Evolutionary conservation across 1,284 basidiomycete genomes (phyloP).

Genomic region (Earliella scabrosa): DNA sequence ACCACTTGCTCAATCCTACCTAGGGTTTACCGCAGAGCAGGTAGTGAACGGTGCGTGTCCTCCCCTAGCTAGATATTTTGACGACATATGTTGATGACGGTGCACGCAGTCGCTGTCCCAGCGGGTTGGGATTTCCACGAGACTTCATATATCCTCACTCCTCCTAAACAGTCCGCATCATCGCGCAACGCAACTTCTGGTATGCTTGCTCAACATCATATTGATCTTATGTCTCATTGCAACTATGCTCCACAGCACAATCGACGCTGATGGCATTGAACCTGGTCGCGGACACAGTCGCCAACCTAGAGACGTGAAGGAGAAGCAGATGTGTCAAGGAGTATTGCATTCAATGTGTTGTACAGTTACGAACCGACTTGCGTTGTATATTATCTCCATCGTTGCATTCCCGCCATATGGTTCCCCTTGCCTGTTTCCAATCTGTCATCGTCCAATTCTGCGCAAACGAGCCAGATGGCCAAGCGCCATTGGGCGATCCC

Average conservation of each 20-base stretch:
- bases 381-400: too few relatives aligned
- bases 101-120: conserved; percentile 43
- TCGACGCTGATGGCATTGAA: conserved; percentile 58
- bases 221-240: neutral
- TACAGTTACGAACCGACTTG: neutral
- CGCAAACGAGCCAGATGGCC: too few relatives aligned
- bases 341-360: neutral
- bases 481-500: too few relatives aligned
- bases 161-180: conserved; percentile 26
- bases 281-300: conserved; percentile 48
- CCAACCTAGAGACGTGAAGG: conserved; percentile 26
- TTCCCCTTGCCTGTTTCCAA: too few relatives aligned
- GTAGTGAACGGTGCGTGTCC: conserved; percentile 48
- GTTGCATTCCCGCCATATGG: too few relatives aligned
- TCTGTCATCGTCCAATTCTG: too few relatives aligned
- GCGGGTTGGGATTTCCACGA: conserved; percentile 57
- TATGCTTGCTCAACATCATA: neutral
- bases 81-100: neutral
- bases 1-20: conserved; percentile 55
- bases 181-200: neutral
- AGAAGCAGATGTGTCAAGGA: neutral
- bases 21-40: conserved; percentile 54
- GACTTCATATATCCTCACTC: conserved; percentile 48
- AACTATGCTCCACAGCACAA: conserved; percentile 33
- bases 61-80: neutral